Percentiles rank a stretch among this genome's conserved stretches.
Conservation (phyloP, 2,329 filamentous ascomycete genomes). For the Cytospora piceicola region DNA sequence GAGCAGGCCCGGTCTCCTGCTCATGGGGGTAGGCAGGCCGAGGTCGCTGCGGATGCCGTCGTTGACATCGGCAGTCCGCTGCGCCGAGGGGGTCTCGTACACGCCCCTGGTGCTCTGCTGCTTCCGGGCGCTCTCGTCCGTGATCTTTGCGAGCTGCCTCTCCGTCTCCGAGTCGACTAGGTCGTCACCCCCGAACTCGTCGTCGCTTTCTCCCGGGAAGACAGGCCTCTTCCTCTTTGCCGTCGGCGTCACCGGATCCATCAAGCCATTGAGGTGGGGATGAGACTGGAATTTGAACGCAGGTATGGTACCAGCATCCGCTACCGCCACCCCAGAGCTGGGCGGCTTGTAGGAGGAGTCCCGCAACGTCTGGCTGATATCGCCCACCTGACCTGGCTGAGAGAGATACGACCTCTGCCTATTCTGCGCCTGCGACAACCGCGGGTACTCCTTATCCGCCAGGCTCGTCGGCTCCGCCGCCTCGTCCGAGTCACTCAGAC, state of each 20-base stretch:
- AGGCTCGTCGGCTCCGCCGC: not conserved
- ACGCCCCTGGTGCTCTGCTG: slow-evolving; percentile 24
- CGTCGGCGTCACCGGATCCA: slow-evolving; percentile 26
- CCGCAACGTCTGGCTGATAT: slow-evolving; percentile 19
- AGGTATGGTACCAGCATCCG: not conserved
- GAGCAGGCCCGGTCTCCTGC: slow-evolving; percentile 27
- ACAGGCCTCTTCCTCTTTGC: slow-evolving; percentile 39
- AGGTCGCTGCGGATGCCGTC: slow-evolving; percentile 19
- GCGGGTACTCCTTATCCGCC: not conserved
- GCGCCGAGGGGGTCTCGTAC: slow-evolving; percentile 37
- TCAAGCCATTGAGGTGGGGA: not conserved
- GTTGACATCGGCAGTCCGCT: slow-evolving; percentile 32
- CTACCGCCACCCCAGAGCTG: not conserved
- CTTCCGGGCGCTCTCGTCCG: slow-evolving; percentile 42
- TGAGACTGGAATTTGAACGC: not conserved
- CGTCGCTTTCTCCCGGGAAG: slow-evolving; percentile 34
- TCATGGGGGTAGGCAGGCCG: slow-evolving; percentile 40
- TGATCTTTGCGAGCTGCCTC: slow-evolving; percentile 41
- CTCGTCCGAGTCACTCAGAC: slow-evolving; percentile 22
- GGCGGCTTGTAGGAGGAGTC: slow-evolving; percentile 3
- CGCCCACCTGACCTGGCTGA: not conserved
- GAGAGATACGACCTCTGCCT: slow-evolving; percentile 6
- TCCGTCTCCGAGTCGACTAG: slow-evolving; percentile 46
- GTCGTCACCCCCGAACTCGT: slow-evolving; percentile 38
- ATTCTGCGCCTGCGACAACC: not conserved